Percentiles rank a stretch among this genome's conserved stretches.
Evolutionary conservation across 2,329 filamentous ascomycete species (phyloP).

Genomic region (Basipetospora chlamydospora): DNA sequence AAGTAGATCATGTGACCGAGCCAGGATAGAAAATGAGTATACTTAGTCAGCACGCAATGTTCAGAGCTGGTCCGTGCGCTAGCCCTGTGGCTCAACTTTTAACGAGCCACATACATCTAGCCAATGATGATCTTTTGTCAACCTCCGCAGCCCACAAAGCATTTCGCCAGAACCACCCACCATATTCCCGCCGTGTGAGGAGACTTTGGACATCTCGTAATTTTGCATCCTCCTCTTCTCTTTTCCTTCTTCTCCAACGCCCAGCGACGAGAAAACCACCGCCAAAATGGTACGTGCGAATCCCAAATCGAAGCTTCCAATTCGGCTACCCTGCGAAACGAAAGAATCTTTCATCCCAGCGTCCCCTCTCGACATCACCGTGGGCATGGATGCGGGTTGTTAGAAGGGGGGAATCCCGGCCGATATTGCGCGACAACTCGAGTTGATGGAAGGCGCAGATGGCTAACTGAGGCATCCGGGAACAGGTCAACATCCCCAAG

Average conservation of each 20-base stretch:
- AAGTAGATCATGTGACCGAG: too few species aligned
- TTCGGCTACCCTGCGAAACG: constrained; percentile 2
- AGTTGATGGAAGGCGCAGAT: constrained; percentile 13
- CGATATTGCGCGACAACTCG: constrained; percentile 15
- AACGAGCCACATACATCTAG: not conserved
- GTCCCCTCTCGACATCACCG: not conserved
- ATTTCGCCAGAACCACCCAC: not conserved
- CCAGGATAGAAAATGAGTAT: too few species aligned
- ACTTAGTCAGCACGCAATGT: too few species aligned
- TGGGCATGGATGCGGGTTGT: constrained; percentile 6
- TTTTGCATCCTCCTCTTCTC: not conserved
- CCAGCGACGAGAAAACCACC: constrained; percentile 9
- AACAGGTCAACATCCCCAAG: constrained; percentile 88
- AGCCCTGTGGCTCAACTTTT: constrained; percentile 5
- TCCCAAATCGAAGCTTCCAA: constrained; percentile 9
- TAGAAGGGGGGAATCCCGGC: constrained; percentile 6
- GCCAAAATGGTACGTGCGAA: constrained; percentile 32
- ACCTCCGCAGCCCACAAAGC: not conserved
- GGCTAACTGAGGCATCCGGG: constrained; percentile 17
- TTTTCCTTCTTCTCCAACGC: not conserved
- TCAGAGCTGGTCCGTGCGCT: constrained; percentile 2
- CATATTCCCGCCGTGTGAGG: not conserved
- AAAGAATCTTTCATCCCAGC: not conserved
- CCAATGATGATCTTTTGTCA: not conserved
- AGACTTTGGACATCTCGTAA: not conserved